Evolutionary conservation across 129 eudicot genomes (phyloP), one percentile per base, ranked within the genome.

Genomic region (Logfia minima): DNA sequence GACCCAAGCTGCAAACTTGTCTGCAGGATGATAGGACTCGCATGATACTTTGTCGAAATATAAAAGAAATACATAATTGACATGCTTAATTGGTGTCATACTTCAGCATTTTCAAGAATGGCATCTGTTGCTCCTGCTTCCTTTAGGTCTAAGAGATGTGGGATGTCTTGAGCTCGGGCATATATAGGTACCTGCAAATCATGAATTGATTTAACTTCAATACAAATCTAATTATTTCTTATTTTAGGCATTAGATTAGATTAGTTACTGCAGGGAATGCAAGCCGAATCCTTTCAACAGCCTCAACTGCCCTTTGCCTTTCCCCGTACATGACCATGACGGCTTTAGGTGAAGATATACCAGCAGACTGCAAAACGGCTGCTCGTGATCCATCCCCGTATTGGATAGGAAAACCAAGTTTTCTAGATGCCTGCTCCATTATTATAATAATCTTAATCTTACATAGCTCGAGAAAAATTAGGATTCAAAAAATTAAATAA

Each of bases 1-100:
- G 98, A 94, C 61, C 98, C 98, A 26, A 94, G 97, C 83, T 94
- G 97, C 76, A 94, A 88, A 83, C 98, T 91, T 71, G 98, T 91
- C 98, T 94, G 92, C 78, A 76, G 43, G 72, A 58, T 62, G 68
- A 24, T 23, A 26, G 35, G 35, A 26, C 6, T 21, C 52, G 6
- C 22, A 56, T 10, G 13, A 58, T 26, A 21, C 31, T 55, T 53
- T n/a, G 66, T 72, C 66, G 18, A 35, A 55, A 31, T 39, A 48
- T 48, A 48, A 13, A 48, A 13, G 55, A 48, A 48, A 48, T 48
- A 48, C 55, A 48, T 14, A 48, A 48, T 48, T 14, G 55, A 48
- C 18, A 58, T 58, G 26, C 63, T 58, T 58, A 58, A 8, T 41
- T 8, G 56, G 34, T 65, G 52, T 66, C 21, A 41, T 85, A 91